These are phyloP conservation scores for Lagenidium sp. DNA, from an alignment of 352 stramenopile species.

Conservation along the genomic window DNA sequence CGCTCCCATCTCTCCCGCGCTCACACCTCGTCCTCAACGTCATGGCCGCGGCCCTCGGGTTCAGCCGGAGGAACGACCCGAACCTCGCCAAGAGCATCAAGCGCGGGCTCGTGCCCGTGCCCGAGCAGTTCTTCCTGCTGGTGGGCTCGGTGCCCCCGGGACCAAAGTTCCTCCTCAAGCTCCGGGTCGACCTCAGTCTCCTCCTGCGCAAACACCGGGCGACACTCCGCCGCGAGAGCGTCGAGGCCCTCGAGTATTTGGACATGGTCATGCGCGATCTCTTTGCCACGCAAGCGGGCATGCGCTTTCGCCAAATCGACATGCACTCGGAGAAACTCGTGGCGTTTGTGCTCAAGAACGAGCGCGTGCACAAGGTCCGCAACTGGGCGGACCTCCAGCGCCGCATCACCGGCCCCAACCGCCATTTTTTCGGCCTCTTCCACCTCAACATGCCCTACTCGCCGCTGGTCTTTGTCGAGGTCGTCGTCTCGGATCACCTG, in stretches of 20 bases:
- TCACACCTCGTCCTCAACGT: constrained; percentile 80
- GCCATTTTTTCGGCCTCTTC: constrained; percentile 79
- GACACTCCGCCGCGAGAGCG: constrained; percentile 29
- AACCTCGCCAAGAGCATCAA: constrained; percentile 84
- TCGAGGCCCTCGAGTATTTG: constrained; percentile 66
- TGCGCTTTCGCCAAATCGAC: constrained; percentile 74
- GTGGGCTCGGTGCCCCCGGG: constrained; percentile 60
- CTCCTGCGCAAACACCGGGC: constrained; percentile 42
- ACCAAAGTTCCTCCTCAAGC: constrained; percentile 60
- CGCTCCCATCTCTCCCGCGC: constrained; percentile 60
- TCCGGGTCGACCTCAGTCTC: constrained; percentile 53
- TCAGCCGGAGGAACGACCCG: constrained; percentile 73
- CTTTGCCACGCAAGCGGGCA: constrained; percentile 74
- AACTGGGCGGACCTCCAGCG: constrained; percentile 57
- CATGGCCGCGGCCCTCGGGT: constrained; percentile 60
- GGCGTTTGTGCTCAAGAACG: constrained; percentile 62
- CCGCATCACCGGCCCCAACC: constrained; percentile 49
- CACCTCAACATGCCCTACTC: constrained; percentile 65
- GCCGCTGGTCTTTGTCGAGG: constrained; percentile 72
- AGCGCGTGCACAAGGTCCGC: constrained; percentile 67
- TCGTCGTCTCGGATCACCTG: constrained; percentile 58
- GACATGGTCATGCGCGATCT: constrained; percentile 79
- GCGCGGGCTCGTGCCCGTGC: constrained; percentile 65
- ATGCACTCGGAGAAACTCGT: constrained; percentile 57
- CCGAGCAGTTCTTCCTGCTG: constrained; percentile 75